These are phyloP conservation scores for Trametes maxima DNA, from an alignment of 768 basidiomycete genomes.

Conservation along the genomic window DNA sequence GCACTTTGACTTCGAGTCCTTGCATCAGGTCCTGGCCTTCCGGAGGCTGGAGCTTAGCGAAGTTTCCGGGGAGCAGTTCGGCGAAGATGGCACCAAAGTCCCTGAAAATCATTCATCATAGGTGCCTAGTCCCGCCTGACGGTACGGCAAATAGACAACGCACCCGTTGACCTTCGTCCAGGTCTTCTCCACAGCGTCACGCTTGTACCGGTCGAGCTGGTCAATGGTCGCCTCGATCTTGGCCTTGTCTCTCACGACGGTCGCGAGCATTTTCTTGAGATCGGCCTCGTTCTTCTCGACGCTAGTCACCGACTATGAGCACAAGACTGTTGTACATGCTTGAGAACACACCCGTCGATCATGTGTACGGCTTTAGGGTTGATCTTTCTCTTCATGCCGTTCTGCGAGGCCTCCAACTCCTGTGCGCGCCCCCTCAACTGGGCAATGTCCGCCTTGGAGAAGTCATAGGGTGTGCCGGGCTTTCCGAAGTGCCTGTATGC, in stretches of 20 bases:
- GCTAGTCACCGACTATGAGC: constrained; percentile 40
- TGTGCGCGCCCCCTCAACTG: constrained; percentile 62
- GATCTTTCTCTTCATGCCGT: constrained; percentile 91
- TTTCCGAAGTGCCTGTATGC: constrained; percentile 78
- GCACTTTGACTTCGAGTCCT: constrained; percentile 97
- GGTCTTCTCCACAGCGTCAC: constrained; percentile 89
- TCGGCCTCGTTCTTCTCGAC: constrained; percentile 91
- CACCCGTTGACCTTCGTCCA: constrained; percentile 96
- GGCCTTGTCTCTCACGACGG: constrained; percentile 87
- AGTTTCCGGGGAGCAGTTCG: constrained; percentile 94
- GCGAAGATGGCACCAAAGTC: constrained; percentile 97
- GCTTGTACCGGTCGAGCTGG: constrained; percentile 92
- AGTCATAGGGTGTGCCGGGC: constrained; percentile 80
- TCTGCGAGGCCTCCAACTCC: constrained; percentile 77
- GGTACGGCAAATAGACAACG: constrained; percentile 31
- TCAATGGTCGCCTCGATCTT: constrained; percentile 95
- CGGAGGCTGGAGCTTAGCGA: constrained; percentile 91
- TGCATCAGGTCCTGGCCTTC: constrained; percentile 93
- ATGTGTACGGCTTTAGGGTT: constrained; percentile 95
- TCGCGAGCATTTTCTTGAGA: constrained; percentile 86
- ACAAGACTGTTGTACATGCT: constrained; percentile 7
- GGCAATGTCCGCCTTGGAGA: constrained; percentile 61
- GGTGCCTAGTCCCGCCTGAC: not conserved
- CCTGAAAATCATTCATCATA: constrained; percentile 42
- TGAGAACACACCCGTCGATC: constrained; percentile 75